Evolutionary conservation across 1,284 basidiomycete genomes (phyloP), one percentile per base, ranked within the genome.

Genomic region (Puccinia hordei): DNA sequence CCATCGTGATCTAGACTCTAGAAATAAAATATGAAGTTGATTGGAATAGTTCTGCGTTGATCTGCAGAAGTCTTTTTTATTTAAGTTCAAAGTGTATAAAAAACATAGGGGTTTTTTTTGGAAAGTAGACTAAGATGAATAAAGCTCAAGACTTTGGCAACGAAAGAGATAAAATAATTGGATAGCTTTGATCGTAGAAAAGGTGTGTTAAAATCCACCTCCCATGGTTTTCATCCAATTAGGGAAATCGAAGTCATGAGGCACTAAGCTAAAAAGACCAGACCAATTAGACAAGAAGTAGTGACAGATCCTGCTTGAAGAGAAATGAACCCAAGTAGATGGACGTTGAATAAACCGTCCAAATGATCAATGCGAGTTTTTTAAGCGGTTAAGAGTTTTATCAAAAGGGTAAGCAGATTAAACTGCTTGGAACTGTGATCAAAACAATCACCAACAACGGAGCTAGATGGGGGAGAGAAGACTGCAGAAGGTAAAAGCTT

Each of bases 401-500:
- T 51, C 30, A 57, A 59, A 73, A 73, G 66, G 76, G 65, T 68
- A 49, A 71, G 55, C 63, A 33, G 55, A 38, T 71, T 38, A 22
- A 44, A 69, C 65, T 38, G 22, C 51, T 73, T 10, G 27, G 59
- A 73, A 73, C n/a, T 73, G 71, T 73, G 71, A 73, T 73, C 71
- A 73, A 73, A 73, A 73, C 71, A 73, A 41, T 44, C 41, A 35
- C 17, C 30, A 22, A 73, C 19, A 27, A 59, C 24, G 76, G 76
- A 79, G 55, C 66, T 79, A 79, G 65, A 79, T 46, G 76, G 76
- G 76, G 33, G 53, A 69, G 24, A 71, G 76, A 79, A 79, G 66
- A 57, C 61, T 79, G 76, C 76, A 79, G 76, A 79, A 79, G 49
- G 33, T n/a, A 41, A 55, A 71, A 38, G 53, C 51, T 59, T 79